phyloP scores from a whole-genome alignment of 345 rosid genomes.

The Aquilaria yunnanensis region DNA sequence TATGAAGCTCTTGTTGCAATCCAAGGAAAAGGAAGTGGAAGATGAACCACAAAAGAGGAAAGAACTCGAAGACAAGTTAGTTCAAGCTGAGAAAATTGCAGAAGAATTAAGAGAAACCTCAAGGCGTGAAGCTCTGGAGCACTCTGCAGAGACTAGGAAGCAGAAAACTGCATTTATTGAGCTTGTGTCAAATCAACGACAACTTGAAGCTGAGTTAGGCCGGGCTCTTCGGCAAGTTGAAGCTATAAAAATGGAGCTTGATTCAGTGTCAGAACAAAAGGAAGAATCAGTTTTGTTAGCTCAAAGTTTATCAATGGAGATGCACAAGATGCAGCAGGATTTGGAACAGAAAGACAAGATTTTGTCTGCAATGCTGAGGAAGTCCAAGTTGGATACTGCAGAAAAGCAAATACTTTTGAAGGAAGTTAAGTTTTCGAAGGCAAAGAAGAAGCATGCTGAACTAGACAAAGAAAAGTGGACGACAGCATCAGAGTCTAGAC shows the following conservation, averaged over 20 bases:
- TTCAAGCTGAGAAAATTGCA: constrained; percentile 33
- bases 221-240: constrained; percentile 67
- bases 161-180: constrained; percentile 90
- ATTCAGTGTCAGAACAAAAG: constrained; percentile 39
- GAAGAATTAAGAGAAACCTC: constrained; percentile 54
- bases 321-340: constrained; percentile 54
- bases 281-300: constrained; percentile 44
- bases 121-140: constrained; percentile 55
- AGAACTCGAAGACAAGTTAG: constrained; percentile 51
- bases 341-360: constrained; percentile 78
- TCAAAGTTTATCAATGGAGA: constrained; percentile 53
- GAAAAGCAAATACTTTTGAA: constrained; percentile 73
- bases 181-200: constrained; percentile 87
- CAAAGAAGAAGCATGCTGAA: constrained; percentile 66
- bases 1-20: constrained; percentile 41
- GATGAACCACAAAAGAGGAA: constrained; percentile 47
- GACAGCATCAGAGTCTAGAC: constrained; percentile 46
- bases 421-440: constrained; percentile 55
- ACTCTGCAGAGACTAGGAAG: constrained; percentile 69
- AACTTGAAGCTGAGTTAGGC: constrained; percentile 79
- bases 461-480: constrained; percentile 59
- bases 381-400: constrained; percentile 52
- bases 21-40: constrained; percentile 49
- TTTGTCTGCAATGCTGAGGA: constrained; percentile 74
- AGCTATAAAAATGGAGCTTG: constrained; percentile 52